Evolutionary conservation across 2,329 filamentous ascomycete genomes (phyloP).

Genomic region (Sordariomycetes sp.): DNA sequence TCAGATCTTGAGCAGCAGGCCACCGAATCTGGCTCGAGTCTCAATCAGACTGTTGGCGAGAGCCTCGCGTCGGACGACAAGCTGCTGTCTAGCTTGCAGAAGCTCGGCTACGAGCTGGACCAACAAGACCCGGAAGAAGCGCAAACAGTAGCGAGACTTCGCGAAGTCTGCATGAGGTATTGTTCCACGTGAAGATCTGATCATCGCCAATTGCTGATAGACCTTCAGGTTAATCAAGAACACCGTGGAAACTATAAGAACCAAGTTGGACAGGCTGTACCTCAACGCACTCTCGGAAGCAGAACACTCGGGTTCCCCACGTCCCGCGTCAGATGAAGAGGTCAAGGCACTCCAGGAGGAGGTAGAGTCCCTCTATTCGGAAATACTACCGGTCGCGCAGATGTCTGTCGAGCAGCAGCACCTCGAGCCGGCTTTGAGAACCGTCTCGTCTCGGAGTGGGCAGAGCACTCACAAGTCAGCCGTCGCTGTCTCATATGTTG

Average conservation of each 20-base stretch:
- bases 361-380: constrained; percentile 59
- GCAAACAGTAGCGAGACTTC: constrained; percentile 44
- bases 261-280: constrained; percentile 46
- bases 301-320: constrained; percentile 15
- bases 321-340: constrained; percentile 24
- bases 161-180: constrained; percentile 48
- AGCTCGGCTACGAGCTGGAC: constrained; percentile 53
- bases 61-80: constrained; percentile 55
- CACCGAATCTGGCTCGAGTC: constrained; percentile 29
- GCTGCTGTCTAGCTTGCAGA: constrained; percentile 55
- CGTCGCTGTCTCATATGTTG: constrained; percentile 41
- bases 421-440: constrained; percentile 47
- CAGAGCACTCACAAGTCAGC: constrained; percentile 33
- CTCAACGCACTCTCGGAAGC: constrained; percentile 31
- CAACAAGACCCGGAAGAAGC: constrained; percentile 41
- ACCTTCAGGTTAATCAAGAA: constrained; percentile 42
- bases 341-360: constrained; percentile 49
- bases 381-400: constrained; percentile 60
- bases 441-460: constrained; percentile 31
- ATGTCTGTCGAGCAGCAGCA: constrained; percentile 64
- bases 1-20: constrained; percentile 42
- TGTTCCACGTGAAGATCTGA: constrained; percentile 4
- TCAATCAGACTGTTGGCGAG: constrained; percentile 39
- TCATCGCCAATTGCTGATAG: background rate
- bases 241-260: constrained; percentile 44